Conservation (phyloP, 768 basidiomycete genomes). For the Mycena galericulata region DNA sequence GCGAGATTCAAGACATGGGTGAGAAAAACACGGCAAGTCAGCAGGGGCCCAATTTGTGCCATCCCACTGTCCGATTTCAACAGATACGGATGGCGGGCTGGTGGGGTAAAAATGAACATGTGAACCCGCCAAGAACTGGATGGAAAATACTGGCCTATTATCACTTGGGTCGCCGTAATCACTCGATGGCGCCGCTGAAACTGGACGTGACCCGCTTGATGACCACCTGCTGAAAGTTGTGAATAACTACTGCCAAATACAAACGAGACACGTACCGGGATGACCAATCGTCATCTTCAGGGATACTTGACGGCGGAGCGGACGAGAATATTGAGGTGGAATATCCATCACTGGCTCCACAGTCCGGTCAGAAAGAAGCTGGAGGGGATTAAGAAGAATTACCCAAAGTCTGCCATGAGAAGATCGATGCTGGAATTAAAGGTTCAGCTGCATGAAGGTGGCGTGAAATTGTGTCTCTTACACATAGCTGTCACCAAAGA, state of each 20-base stretch:
- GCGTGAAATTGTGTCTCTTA: neutral
- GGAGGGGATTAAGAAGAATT: neutral
- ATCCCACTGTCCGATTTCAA: too few relatives aligned
- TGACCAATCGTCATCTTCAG: slow-evolving; percentile 15
- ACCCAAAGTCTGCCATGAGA: slow-evolving; percentile 5
- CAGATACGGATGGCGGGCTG: too few relatives aligned
- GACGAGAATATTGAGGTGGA: neutral
- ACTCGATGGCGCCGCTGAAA: too few relatives aligned
- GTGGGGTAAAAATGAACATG: too few relatives aligned
- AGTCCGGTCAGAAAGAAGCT: neutral
- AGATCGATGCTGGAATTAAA: slow-evolving; percentile 6
- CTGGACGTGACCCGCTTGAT: too few relatives aligned
- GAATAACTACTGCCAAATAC: neutral
- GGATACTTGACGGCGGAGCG: slow-evolving; percentile 6
- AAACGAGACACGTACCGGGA: slow-evolving; percentile 3
- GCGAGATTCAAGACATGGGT: too few relatives aligned
- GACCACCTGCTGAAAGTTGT: too few relatives aligned
- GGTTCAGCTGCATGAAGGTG: neutral
- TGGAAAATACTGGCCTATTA: too few relatives aligned
- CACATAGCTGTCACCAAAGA: neutral
- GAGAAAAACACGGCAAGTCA: neutral
- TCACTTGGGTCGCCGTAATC: too few relatives aligned
- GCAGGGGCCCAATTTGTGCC: too few relatives aligned
- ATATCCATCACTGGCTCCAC: neutral
- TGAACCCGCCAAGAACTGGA: too few relatives aligned